A percentile compares a stretch with the other conserved stretches of the same genome.
Evolutionary conservation across 371 early-diverging fungal species (phyloP).

Genomic region (Parasitella parasitica): DNA sequence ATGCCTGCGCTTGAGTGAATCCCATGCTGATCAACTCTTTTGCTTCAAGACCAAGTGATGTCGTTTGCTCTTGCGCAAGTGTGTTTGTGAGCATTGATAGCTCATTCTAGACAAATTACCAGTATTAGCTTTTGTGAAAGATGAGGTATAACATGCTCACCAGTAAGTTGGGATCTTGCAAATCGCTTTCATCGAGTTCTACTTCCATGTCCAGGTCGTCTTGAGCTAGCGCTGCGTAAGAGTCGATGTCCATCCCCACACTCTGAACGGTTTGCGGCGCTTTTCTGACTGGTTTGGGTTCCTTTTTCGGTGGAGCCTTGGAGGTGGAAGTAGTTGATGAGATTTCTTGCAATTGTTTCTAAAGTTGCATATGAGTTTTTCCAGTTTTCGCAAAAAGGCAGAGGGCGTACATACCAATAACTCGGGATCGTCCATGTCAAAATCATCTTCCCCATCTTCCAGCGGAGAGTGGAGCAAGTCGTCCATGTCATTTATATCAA

Average conservation of each 20-base stretch:
- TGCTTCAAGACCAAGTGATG: not conserved
- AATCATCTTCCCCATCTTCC: constrained; percentile 30
- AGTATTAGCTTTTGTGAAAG: not conserved
- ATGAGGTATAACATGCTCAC: constrained; percentile 8
- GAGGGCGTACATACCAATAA: too few relatives aligned
- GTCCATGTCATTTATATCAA: constrained; percentile 22
- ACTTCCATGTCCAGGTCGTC: constrained; percentile 41
- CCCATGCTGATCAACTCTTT: constrained; percentile 32
- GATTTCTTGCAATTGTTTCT: constrained; percentile 45
- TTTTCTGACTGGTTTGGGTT: constrained; percentile 6
- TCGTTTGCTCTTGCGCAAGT: not conserved
- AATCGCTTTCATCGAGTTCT: constrained; percentile 39
- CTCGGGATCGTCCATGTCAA: constrained; percentile 49
- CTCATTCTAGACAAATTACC: constrained; percentile 20
- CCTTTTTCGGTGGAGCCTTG: not conserved
- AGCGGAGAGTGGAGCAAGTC: constrained; percentile 16
- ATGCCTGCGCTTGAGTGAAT: constrained; percentile 30
- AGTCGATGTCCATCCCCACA: constrained; percentile 38
- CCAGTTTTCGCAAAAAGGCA: too few relatives aligned
- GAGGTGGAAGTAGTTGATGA: constrained; percentile 5
- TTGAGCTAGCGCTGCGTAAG: constrained; percentile 38
- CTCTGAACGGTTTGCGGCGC: not conserved
- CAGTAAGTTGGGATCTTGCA: constrained; percentile 41
- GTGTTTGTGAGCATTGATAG: constrained; percentile 19
- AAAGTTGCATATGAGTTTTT: too few relatives aligned